Percentiles rank a stretch among this genome's conserved stretches.
Evolutionary conservation across 2,329 filamentous ascomycete species (phyloP).

Genomic region (Calonectria hongkongensis): DNA sequence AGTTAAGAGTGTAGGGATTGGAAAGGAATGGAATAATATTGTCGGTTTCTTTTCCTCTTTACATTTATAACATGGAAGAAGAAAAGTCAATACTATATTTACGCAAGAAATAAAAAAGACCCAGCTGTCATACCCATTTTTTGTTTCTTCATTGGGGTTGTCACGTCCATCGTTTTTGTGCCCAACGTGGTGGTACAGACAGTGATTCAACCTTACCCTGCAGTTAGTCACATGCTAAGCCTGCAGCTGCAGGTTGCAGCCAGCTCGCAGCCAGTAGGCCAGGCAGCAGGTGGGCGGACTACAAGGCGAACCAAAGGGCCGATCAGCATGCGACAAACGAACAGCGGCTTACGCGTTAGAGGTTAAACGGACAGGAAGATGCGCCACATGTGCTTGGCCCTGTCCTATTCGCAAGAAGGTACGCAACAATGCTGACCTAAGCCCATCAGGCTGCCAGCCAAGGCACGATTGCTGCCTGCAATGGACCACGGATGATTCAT

Average conservation of each 20-base stretch:
- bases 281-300: not conserved
- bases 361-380: not conserved
- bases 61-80: no score
- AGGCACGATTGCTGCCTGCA: constrained; percentile 22
- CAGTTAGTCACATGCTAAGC: constrained; percentile 14
- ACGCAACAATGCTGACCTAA: constrained; percentile 23
- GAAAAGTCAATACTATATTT: no score
- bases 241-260: not conserved
- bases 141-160: no score
- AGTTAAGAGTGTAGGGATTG: not conserved
- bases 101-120: no score
- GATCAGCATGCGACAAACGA: constrained; percentile 13
- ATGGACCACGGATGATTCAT: not conserved
- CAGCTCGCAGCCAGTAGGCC: no score
- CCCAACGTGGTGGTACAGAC: no score
- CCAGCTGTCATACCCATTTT: no score
- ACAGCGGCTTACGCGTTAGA: constrained; percentile 19
- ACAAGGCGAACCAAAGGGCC: not conserved
- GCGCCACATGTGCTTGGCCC: not conserved
- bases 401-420: not conserved
- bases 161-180: no score
- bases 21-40: no score
- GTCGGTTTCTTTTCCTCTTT: no score
- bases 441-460: constrained; percentile 24
- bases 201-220: constrained; percentile 10